Percentiles rank a stretch among this genome's conserved stretches.
phyloP scores from a whole-genome alignment of 345 rosid species.

The Linum lewisii region DNA sequence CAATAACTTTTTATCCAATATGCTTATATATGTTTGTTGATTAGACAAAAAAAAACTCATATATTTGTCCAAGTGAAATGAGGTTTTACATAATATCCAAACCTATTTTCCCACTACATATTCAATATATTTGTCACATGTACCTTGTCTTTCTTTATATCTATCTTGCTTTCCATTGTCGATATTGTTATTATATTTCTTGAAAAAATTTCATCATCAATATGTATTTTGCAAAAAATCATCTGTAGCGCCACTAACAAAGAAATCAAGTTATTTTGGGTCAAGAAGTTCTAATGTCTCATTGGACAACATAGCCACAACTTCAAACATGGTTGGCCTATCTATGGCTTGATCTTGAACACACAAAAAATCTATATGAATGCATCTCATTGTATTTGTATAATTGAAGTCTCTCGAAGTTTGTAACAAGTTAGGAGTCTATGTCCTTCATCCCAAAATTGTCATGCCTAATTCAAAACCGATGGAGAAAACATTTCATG shows the following conservation, averaged over 20 bases:
- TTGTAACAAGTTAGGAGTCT: background rate
- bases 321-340: slow-evolving; percentile 17
- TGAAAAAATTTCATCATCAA: background rate
- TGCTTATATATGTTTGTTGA: no score
- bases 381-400: slow-evolving; percentile 3
- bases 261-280: slow-evolving; percentile 16
- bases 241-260: background rate
- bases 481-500: background rate
- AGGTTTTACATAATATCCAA: no score
- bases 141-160: no score
- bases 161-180: background rate
- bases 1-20: no score
- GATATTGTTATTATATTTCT: background rate
- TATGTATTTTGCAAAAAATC: background rate
- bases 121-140: no score
- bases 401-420: background rate
- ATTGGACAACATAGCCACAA: slow-evolving; percentile 14
- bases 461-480: slow-evolving; percentile 12
- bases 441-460: slow-evolving; percentile 6
- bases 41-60: no score
- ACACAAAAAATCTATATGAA: slow-evolving; percentile 13
- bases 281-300: background rate
- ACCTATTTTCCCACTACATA: no score
- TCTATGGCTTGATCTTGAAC: slow-evolving; percentile 12
- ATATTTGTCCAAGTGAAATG: no score